These are phyloP conservation scores for Stachybotrys elegans DNA, from an alignment of 2,329 filamentous ascomycete genomes.

Conservation along the genomic window DNA sequence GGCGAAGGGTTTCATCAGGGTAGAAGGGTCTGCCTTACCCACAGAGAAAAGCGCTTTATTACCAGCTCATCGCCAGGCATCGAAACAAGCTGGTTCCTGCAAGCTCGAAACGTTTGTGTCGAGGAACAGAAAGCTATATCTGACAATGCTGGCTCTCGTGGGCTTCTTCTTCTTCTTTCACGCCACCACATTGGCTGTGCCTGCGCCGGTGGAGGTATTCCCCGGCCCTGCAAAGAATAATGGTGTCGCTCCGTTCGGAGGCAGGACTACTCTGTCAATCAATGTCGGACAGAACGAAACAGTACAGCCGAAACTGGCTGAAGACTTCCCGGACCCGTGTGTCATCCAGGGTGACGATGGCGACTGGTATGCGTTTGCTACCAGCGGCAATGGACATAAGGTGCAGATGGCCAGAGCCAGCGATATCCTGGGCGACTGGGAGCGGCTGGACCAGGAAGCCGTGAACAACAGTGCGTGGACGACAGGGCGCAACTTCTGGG, in stretches of 20 bases:
- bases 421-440: constrained; percentile 41
- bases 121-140: neutral
- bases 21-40: too few species aligned
- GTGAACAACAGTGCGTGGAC: constrained; percentile 53
- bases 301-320: constrained; percentile 4
- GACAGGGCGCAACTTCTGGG: constrained; percentile 50
- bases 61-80: neutral
- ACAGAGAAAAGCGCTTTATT: neutral
- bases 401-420: constrained; percentile 49
- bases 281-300: neutral
- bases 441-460: constrained; percentile 45
- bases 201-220: neutral
- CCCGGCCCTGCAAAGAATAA: too few species aligned
- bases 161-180: neutral
- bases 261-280: neutral
- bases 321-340: constrained; percentile 51
- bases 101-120: too few species aligned
- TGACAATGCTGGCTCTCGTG: neutral
- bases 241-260: too few species aligned
- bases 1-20: too few species aligned
- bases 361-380: constrained; percentile 55
- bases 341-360: constrained; percentile 42
- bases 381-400: constrained; percentile 41
- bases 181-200: neutral
- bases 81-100: too few species aligned